Evolutionary conservation across 2,329 filamentous ascomycete species (phyloP), one percentile per base, ranked within the genome.

Genomic region (Xylariaceae sp.): DNA sequence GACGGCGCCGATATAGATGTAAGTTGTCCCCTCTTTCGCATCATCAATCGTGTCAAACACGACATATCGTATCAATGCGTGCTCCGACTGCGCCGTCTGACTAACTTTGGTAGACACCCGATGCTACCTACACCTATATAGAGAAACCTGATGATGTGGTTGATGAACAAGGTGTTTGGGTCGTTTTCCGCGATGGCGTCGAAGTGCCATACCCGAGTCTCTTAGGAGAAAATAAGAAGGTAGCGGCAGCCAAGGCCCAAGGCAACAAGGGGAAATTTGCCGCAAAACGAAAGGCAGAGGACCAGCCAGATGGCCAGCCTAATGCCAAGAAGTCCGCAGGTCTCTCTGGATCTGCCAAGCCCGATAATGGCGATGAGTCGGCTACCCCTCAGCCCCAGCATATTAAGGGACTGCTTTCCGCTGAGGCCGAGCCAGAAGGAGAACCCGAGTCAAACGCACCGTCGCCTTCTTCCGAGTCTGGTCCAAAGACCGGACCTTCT

Each of bases 281-380:
- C 61, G 43, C 71, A 64, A 83, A 82, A 69, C 76, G 80, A 21
- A 80, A 75, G 62, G 74, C 79, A 5, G 75, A 74, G 13, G 76
- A 74, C 26, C 75, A 77, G 55, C 72, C 71, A 1, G 78, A 80
- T 18, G 74, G 73, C 19, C 75, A 78, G 57, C 75, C 76, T 1
- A 73, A 73, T 1, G 70, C 75, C 26, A 83, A 83, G 70, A 75
- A 75, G 54, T 68, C 67, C 18, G 70, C 71, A n/a, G 68, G 65
- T 40, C 40, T 42, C 34, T 60, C 70, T 60, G 67, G 16, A 61
- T 64, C n/a, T 59, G 50, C 43, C 36, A 63, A 55, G 44, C 47
- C 26, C 4, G 63, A 65, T 26, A 62, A 68, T 56, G 68, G 62
- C 48, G 68, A 66, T 39, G 67, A 67, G n/a, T 50, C 58, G 4